Evolutionary conservation across 83 land plant genomes (phyloP).

Genomic region (Picea abies): DNA sequence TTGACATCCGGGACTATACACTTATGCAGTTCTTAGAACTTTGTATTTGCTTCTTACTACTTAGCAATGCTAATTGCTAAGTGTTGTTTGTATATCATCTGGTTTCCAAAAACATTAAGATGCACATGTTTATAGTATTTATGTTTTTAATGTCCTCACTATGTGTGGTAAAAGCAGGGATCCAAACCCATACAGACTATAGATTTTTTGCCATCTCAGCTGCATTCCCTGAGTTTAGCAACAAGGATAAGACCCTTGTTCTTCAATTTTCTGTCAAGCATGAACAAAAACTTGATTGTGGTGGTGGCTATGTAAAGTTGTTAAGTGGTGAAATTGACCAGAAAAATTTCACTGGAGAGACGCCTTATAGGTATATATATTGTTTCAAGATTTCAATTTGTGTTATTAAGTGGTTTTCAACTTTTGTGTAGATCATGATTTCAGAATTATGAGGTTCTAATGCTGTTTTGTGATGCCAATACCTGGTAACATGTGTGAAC

Average conservation of each 20-base stretch:
- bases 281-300: conserved; percentile 83
- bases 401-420: background rate
- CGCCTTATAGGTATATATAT: conserved; percentile 64
- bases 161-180: conserved; percentile 41
- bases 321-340: conserved; percentile 75
- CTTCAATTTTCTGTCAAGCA: conserved; percentile 75
- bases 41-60: too few relatives aligned
- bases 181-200: conserved; percentile 63
- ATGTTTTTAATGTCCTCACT: background rate
- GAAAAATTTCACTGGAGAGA: conserved; percentile 63
- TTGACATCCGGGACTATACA: too few relatives aligned
- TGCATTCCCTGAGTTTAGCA: conserved; percentile 56
- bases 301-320: conserved; percentile 74
- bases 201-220: conserved; percentile 70
- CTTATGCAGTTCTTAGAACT: too few relatives aligned
- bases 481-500: background rate
- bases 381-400: background rate
- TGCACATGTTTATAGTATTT: background rate
- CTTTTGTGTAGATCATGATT: too few relatives aligned
- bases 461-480: background rate
- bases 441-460: too few relatives aligned
- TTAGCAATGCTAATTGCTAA: too few relatives aligned
- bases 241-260: conserved; percentile 69
- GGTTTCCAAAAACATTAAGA: background rate
- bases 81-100: too few relatives aligned